Conservation (phyloP, 192 early-diverging fungal genomes). For the Linnemannia elongata region DNA sequence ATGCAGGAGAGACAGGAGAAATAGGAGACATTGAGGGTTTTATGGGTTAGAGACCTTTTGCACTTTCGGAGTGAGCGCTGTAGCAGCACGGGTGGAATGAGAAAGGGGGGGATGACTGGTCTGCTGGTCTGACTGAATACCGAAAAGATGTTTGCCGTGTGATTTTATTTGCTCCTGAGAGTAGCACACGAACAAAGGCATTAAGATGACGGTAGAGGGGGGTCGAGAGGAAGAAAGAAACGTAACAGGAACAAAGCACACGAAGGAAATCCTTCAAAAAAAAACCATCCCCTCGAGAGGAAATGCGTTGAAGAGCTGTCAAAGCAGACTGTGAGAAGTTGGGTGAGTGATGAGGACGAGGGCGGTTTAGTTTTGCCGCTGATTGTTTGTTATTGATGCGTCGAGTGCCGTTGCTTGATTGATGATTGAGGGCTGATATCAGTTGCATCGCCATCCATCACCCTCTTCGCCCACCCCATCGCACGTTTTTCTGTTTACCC, state of each 20-base stretch:
- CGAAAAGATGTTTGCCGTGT: not conserved
- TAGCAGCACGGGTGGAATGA: not conserved
- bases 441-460: not conserved
- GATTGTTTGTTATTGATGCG: too few species aligned
- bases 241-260: not conserved
- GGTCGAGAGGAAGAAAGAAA: not conserved
- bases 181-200: not conserved
- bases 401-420: not conserved
- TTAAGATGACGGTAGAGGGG: not conserved
- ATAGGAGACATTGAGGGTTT: not conserved
- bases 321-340: not conserved
- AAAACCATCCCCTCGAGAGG: not conserved
- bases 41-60: too few species aligned
- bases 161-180: not conserved
- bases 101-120: not conserved
- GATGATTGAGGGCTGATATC: not conserved
- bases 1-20: not conserved
- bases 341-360: not conserved
- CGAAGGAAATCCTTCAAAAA: not conserved
- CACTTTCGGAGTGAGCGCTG: too few species aligned
- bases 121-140: not conserved
- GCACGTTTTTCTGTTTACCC: too few species aligned
- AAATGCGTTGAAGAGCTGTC: too few species aligned
- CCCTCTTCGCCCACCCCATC: too few species aligned
- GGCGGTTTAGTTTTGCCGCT: not conserved